Conservation (phyloP, 2,329 filamentous ascomycete genomes). For the Xenoacremonium recifei region DNA sequence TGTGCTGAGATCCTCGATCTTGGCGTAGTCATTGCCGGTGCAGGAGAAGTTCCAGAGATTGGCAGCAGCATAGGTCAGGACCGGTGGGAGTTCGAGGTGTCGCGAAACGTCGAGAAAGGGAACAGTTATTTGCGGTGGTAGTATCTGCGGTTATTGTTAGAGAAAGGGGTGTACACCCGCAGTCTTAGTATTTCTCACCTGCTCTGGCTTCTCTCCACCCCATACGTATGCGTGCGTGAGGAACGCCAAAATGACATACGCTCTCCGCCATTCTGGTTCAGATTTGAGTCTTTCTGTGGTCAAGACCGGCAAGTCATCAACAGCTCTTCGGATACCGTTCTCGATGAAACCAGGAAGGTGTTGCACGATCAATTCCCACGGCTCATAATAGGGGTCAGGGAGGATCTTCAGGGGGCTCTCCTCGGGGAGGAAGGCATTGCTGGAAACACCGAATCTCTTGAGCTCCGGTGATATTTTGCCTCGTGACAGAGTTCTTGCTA, state of each 20-base stretch:
- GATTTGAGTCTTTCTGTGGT: constrained; percentile 61
- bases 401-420: constrained; percentile 64
- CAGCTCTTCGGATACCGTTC: constrained; percentile 59
- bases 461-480: constrained; percentile 27
- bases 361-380: constrained; percentile 72
- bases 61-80: constrained; percentile 85
- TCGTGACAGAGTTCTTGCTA: constrained; percentile 19
- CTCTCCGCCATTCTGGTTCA: constrained; percentile 75
- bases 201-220: constrained; percentile 73
- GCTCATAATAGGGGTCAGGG: constrained; percentile 69
- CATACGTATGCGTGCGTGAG: constrained; percentile 86
- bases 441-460: constrained; percentile 37
- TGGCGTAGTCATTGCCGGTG: constrained; percentile 50
- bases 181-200: constrained; percentile 55
- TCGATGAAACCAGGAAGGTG: constrained; percentile 68
- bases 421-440: constrained; percentile 75
- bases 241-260: constrained; percentile 76
- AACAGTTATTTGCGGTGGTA: constrained; percentile 75
- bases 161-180: too few species aligned
- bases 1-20: constrained; percentile 67
- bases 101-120: constrained; percentile 72
- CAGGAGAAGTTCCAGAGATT: constrained; percentile 89
- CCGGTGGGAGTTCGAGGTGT: constrained; percentile 77
- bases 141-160: constrained; percentile 38
- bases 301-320: constrained; percentile 68